Base-by-base conservation (phyloP, 306 rosid species). In the Erythrophleum fordii region DNA sequence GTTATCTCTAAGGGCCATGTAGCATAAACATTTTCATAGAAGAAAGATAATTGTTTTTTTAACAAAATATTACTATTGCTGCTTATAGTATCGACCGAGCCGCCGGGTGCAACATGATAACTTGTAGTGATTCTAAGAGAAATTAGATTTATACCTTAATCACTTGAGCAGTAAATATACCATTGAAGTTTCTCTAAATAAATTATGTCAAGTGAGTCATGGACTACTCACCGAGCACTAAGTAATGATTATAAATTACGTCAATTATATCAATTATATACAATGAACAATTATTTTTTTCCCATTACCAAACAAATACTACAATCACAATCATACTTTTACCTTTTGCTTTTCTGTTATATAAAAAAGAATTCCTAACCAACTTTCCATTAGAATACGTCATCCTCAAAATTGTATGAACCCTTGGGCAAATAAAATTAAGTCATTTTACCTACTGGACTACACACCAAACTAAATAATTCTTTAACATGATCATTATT, bases 321-420 rank as follows among this genome's bases (percentile, higher is more conserved):
- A 71, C 86, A 77, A 83, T 83, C 86, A 83, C 79, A 53, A 72
- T 83, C 82, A 53, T 62, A 44, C 82, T 72, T 77, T 77, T 44
- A 72, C 9, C 75, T 72, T 77, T 83, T 55, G 59, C 78, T 67
- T 60, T 61, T 70, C 22, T 35, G 74, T 25, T 16, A 42, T 14
- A 70, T 48, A 59, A 76, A 70, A 76, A 34, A 41, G 49, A 39
- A 66, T 39, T 61, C 25, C 41, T 20, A 61, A 9, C 31, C 71
- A 60, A 71, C 78, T 62, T 77, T 51, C 22, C 28, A 28, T 52
- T 16, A 52, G 69, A 70, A 74, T 39, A 71, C 82, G 75, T 82
- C 86, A 82, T 72, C 61, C 44, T 69, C 2, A 49, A 66, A 62
- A 31, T 66, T 11, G 52, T 8, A 51, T 70, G 25, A 37, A 70